These are phyloP conservation scores for Stagonosporopsis cucurbitacearum DNA, from an alignment of 2,329 filamentous ascomycete genomes.

Conservation along the genomic window DNA sequence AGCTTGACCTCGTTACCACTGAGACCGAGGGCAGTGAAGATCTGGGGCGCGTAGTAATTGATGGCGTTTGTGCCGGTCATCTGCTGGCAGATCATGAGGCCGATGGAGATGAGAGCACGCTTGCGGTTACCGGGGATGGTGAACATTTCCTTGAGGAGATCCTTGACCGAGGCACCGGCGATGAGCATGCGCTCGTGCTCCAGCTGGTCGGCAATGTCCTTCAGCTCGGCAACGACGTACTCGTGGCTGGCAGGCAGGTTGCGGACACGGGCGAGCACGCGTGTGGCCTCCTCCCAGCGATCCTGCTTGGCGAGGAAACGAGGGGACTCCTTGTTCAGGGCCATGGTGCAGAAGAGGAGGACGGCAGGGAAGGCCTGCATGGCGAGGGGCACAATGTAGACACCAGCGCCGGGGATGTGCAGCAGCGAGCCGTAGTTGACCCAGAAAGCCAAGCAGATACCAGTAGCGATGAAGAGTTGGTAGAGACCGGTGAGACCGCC, in stretches of 20 bases:
- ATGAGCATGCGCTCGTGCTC: conserved; percentile 64
- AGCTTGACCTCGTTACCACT: conserved; percentile 63
- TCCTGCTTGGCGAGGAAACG: conserved; percentile 72
- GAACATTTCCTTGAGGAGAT: conserved; percentile 54
- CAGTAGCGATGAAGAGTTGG: conserved; percentile 63
- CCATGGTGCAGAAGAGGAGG: conserved; percentile 66
- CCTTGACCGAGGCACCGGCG: conserved; percentile 55
- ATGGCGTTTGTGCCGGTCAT: conserved; percentile 66
- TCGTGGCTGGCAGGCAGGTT: conserved; percentile 52
- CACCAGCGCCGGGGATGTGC: conserved; percentile 55
- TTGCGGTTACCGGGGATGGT: conserved; percentile 61
- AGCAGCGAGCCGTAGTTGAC: conserved; percentile 61
- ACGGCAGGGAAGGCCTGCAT: conserved; percentile 70
- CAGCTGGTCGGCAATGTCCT: conserved; percentile 49
- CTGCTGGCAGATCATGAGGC: conserved; percentile 71
- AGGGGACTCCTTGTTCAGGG: conserved; percentile 69
- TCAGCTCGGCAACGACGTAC: conserved; percentile 48
- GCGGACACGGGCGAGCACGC: conserved; percentile 63
- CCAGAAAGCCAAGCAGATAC: conserved; percentile 61
- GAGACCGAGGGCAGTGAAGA: conserved; percentile 71
- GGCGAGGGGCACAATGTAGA: conserved; percentile 68
- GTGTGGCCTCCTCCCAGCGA: conserved; percentile 69
- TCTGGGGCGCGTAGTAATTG: conserved; percentile 72
- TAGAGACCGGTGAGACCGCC: conserved; percentile 67
- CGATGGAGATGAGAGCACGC: conserved; percentile 69